A percentile compares a stretch with the other conserved stretches of the same genome.
Conservation (phyloP, 345 rosid genomes). For the Laguncularia racemosa region DNA sequence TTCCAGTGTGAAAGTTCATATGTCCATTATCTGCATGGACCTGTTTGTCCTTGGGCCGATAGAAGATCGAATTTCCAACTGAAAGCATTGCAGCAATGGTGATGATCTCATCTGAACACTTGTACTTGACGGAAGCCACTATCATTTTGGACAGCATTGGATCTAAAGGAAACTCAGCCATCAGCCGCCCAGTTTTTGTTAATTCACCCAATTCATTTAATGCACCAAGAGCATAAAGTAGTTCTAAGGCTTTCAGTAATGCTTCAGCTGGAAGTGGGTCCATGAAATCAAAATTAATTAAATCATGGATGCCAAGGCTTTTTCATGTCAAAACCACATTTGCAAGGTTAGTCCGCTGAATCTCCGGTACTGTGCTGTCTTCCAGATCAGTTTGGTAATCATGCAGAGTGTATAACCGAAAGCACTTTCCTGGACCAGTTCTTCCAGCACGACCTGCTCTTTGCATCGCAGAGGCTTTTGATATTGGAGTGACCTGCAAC, state of each 20-base stretch:
- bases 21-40: conserved; percentile 96
- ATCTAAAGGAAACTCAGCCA: conserved; percentile 97
- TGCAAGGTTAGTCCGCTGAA: conserved; percentile 92
- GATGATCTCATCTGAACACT: conserved; percentile 83
- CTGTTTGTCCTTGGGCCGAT: conserved; percentile 95
- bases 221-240: conserved; percentile 83
- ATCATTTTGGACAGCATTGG: conserved; percentile 92
- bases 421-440: conserved; percentile 94
- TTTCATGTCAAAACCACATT: conserved; percentile 85
- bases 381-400: no score
- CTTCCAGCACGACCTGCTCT: conserved; percentile 97
- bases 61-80: conserved; percentile 85
- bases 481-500: conserved; percentile 77
- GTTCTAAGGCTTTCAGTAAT: conserved; percentile 75
- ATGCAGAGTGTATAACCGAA: conserved; percentile 73
- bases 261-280: conserved; percentile 99
- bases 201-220: conserved; percentile 85
- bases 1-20: conserved; percentile 85
- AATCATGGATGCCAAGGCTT: conserved; percentile 96
- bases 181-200: conserved; percentile 86
- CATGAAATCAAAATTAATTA: conserved; percentile 90
- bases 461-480: conserved; percentile 91
- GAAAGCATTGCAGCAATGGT: conserved; percentile 91
- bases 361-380: conserved; percentile 87
- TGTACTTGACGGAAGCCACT: no score